A percentile compares a stretch with the other conserved stretches of the same genome.
phyloP scores from a whole-genome alignment of 129 eudicot species.

The Apium graveolens region DNA sequence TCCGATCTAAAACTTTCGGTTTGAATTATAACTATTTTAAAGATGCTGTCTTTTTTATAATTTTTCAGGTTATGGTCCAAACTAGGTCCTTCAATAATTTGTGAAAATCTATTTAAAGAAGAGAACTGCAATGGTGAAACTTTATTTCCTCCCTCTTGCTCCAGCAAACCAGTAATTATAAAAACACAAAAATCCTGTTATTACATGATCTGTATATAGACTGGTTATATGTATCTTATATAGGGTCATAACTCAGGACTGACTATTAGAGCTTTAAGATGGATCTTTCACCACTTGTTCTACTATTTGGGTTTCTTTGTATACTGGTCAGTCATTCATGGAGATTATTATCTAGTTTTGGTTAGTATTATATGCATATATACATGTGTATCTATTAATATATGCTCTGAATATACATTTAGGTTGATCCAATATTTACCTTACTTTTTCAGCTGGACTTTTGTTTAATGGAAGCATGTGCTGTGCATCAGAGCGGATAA shows the following conservation, averaged over 20 bases:
- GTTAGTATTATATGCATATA: background rate
- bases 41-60: slow-evolving; percentile 6
- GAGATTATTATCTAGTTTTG: background rate
- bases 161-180: slow-evolving; percentile 10
- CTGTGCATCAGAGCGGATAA: slow-evolving; percentile 26
- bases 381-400: background rate
- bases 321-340: slow-evolving; percentile 9
- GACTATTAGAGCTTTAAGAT: background rate
- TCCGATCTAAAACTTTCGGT: slow-evolving; percentile 10
- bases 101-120: slow-evolving; percentile 8
- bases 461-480: slow-evolving; percentile 34
- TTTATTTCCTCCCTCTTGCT: slow-evolving; percentile 20
- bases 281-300: slow-evolving; percentile 13
- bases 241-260: background rate
- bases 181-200: slow-evolving; percentile 11
- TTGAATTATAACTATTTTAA: slow-evolving; percentile 30
- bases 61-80: background rate
- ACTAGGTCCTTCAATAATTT: slow-evolving; percentile 13
- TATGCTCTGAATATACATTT: background rate
- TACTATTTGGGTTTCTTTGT: slow-evolving; percentile 13
- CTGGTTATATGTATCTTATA: background rate
- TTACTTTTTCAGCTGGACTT: slow-evolving; percentile 15
- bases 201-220: slow-evolving; percentile 2
- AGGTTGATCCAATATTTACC: slow-evolving; percentile 12
- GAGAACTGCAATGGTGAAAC: slow-evolving; percentile 14